Conservation (phyloP, 2,329 filamentous ascomycete species). For the Lachnellula subtilissima region DNA sequence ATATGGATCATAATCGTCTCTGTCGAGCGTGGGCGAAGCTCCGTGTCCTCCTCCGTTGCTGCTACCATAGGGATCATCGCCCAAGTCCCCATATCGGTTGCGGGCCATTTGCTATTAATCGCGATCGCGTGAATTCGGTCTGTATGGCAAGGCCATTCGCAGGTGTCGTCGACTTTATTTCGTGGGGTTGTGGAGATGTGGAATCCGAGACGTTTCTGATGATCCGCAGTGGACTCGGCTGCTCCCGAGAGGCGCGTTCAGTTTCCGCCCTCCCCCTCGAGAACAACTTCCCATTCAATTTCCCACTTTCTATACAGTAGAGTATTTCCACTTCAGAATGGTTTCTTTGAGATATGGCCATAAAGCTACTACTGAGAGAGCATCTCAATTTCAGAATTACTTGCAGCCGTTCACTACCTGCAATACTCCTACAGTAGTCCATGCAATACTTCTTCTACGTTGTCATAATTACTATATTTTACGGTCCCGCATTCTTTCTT, state of each 20-base stretch:
- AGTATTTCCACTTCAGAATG: not conserved
- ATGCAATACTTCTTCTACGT: too few species aligned
- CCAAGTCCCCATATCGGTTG: conserved; percentile 29
- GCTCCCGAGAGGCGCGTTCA: conserved; percentile 1
- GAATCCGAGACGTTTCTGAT: conserved; percentile 5
- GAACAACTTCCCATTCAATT: not conserved
- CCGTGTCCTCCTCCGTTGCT: conserved; percentile 22
- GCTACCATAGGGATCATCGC: conserved; percentile 24
- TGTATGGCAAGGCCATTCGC: conserved; percentile 19
- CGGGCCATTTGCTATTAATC: conserved; percentile 27
- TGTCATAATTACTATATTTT: too few species aligned
- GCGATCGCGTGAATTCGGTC: conserved; percentile 17
- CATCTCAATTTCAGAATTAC: too few species aligned
- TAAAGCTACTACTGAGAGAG: too few species aligned
- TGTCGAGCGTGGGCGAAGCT: conserved; percentile 17
- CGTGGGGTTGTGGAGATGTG: not conserved
- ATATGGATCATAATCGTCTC: conserved; percentile 31
- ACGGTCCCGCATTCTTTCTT: too few species aligned
- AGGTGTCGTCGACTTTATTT: conserved; percentile 1
- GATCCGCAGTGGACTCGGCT: not conserved
- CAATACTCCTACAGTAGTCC: too few species aligned
- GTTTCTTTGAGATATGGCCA: too few species aligned
- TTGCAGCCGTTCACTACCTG: too few species aligned
- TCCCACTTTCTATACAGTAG: not conserved
- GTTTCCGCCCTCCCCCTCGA: not conserved